Base-by-base conservation (phyloP, 2,329 filamentous ascomycete species). In the Monosporascus ibericus region DNA sequence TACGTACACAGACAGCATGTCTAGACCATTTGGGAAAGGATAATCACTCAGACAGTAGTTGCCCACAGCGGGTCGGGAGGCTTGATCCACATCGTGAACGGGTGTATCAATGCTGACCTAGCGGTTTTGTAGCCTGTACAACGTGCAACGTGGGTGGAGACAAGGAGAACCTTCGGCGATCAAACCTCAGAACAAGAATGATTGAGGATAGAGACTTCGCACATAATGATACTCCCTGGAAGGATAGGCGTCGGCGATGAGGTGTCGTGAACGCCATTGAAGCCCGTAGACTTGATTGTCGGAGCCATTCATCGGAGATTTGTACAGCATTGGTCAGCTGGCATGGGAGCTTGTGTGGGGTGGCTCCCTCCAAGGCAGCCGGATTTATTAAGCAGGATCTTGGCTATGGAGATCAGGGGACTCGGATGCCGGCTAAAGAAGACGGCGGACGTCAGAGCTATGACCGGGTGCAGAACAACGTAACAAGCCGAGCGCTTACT, bases 401-500 rank as follows among this genome's bases (percentile, higher is more conserved):
- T 55, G 58, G 60, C 52, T 60, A 54, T 52, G 57, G 42, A 62
- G 64, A 66, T 65, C 63, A 65, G 57, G 63, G 58, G 61, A 63
- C 50, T 56, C 61, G 61, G 62, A 63, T 60, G 55, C 53, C 58
- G 53, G 55, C 56, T 53, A 58, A 49, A 59, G 47, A 52, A 52
- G 52, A 34, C 5, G 30, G 38, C 17, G 38, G 6, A 40, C 17
- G 9, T 40, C 38, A 20, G 6, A 8, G 18, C 9, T 30, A 46
- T 18, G 24, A 46, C 42, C 24, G 24, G 18, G 30, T 18, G 42
- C 15, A 30, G 24, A 30, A 27, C 22, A 46, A 30, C 14, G 24
- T 25, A 17, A 15, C n/a, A 46, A 24, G 22, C 42, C 42, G 42
- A 46, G 42, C 24, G 42, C 22, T n/a, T 46, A 46, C 20, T 46